Base-by-base conservation (phyloP, 1,284 basidiomycete species). In the Austropuccinia psidii region DNA sequence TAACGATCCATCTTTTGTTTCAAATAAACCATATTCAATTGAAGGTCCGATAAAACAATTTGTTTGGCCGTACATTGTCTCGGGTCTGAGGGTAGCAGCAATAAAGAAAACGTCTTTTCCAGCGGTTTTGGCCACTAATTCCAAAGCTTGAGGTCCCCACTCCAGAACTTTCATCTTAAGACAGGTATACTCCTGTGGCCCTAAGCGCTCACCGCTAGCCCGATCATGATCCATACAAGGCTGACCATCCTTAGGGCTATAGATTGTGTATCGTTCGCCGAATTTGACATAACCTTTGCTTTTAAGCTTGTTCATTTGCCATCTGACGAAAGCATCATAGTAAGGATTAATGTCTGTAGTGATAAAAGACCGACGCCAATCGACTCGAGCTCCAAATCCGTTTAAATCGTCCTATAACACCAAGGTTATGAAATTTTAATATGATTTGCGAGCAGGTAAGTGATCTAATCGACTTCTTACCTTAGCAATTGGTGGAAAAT, bases 211-310 rank as follows among this genome's bases (percentile, higher is more conserved):
- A 60, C 96, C 96, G 76, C 93, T 92, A 73, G 88, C 87, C 76
- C 96, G 90, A 81, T 99, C 96, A 84, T 99, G 96, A 83, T 99
- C 96, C 96, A 99, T 98, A 81, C 96, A 98, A 0, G 96, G 95
- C 81, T 98, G 96, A 9, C 93, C 93, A 79, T 99, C 96, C 82
- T 98, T 98, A n/a, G 93, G 93, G 78, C 91, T 95, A 85, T 96
- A 98, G 80, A 99, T 93, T 49, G 96, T 99, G 83, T 98, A 96
- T 55, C 96, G 89, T 83, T 98, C 91, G 66, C 96, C 96, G 80
- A 98, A 99, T 83, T 96, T 95, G 84, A 97, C 91, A 82, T 93
- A 93, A 43, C 89, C 88, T 69, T 91, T 84, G 54, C 84, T 84
- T 82, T 91, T 86, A 15, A 98, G 86, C 81, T 92, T 93, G 85